These are phyloP conservation scores for Murraya paniculata DNA, from an alignment of 345 rosid species.

Conservation along the genomic window DNA sequence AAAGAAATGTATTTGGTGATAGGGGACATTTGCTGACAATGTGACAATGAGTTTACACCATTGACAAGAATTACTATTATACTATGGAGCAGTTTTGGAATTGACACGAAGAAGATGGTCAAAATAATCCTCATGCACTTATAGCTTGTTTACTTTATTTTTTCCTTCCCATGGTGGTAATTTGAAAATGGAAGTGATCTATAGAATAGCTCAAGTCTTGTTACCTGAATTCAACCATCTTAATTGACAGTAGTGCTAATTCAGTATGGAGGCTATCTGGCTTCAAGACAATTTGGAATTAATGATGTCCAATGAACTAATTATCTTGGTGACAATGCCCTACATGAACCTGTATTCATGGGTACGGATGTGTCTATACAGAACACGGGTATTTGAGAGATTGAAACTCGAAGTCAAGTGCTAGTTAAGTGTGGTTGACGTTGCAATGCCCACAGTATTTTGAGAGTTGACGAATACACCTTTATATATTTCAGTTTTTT, in stretches of 20 bases:
- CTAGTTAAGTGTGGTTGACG: neutral
- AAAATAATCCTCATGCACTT: neutral
- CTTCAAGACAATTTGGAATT: neutral
- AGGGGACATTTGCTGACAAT: neutral
- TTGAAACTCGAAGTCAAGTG: neutral
- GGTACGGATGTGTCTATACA: neutral
- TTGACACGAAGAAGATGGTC: neutral
- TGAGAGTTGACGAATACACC: neutral
- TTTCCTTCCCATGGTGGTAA: neutral
- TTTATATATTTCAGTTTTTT: neutral
- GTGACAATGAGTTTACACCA: neutral
- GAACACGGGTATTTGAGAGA: neutral
- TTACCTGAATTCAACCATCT: neutral
- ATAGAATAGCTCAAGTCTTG: neutral
- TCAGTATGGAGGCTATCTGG: neutral
- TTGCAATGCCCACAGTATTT: neutral
- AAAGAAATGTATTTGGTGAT: neutral
- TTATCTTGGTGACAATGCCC: neutral
- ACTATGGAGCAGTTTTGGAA: neutral
- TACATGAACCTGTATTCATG: neutral
- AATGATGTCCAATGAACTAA: conserved; percentile 3
- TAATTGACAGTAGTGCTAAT: neutral
- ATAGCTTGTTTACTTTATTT: neutral
- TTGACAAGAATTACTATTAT: neutral
- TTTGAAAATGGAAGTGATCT: neutral